These are phyloP conservation scores for Diphasiastrum complanatum DNA, from an alignment of 83 land plant genomes.

Conservation along the genomic window DNA sequence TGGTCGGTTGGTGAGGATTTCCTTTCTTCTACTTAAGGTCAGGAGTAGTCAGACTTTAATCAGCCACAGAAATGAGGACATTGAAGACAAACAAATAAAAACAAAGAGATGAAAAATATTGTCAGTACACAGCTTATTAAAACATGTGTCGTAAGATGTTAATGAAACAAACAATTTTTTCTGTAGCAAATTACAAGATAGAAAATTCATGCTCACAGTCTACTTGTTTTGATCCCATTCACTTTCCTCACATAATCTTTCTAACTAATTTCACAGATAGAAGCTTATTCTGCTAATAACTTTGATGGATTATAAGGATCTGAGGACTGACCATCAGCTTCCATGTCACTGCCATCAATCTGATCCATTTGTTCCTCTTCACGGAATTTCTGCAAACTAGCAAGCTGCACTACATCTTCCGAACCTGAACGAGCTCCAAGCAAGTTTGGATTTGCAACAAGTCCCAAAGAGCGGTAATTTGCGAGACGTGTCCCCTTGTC, in stretches of 20 bases:
- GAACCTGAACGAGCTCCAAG: constrained; percentile 65
- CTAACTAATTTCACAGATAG: not conserved
- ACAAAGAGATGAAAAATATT: not conserved
- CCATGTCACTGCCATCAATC: constrained; percentile 69
- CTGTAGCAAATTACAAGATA: too few species aligned
- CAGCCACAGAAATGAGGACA: too few species aligned
- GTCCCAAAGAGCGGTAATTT: constrained; percentile 68
- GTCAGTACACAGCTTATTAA: too few species aligned
- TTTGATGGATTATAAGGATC: not conserved
- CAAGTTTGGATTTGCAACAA: constrained; percentile 79
- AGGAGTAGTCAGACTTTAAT: too few species aligned
- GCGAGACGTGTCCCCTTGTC: constrained; percentile 44
- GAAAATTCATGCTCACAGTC: too few species aligned
- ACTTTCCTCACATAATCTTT: not conserved
- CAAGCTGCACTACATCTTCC: constrained; percentile 39
- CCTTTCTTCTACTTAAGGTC: too few species aligned
- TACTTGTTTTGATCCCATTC: too few species aligned
- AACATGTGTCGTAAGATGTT: too few species aligned
- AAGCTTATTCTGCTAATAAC: not conserved
- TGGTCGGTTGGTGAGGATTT: not conserved
- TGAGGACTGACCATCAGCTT: constrained; percentile 64
- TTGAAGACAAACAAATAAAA: not conserved
- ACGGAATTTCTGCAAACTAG: constrained; percentile 48
- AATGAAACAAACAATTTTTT: too few species aligned
- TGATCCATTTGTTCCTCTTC: constrained; percentile 37